A percentile compares a stretch with the other conserved stretches of the same genome.
Conservation (phyloP, 2,329 filamentous ascomycete species). For the Torrubiella hemipterigena region DNA sequence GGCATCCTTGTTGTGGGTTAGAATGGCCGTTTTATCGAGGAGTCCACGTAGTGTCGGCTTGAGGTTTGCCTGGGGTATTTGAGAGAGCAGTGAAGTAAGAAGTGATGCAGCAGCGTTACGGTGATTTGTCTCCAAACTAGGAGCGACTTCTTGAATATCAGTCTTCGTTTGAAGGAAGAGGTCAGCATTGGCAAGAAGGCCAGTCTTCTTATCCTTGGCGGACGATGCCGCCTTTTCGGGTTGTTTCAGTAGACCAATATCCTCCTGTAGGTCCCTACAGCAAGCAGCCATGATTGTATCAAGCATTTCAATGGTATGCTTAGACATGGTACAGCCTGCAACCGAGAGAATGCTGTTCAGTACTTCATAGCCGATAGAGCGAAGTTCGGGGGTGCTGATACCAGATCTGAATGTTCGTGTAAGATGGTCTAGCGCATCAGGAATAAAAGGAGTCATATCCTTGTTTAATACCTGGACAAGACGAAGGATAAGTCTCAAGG, state of each 20-base stretch:
- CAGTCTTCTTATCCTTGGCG: constrained; percentile 24
- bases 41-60: constrained; percentile 61
- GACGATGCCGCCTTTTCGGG: constrained; percentile 18
- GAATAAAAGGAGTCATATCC: constrained; percentile 45
- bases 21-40: constrained; percentile 70
- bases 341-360: constrained; percentile 44
- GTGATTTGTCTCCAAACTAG: constrained; percentile 32
- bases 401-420: constrained; percentile 56
- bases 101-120: constrained; percentile 46
- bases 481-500: constrained; percentile 48
- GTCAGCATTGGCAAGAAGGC: constrained; percentile 52
- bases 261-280: constrained; percentile 60
- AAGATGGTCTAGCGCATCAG: constrained; percentile 58
- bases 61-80: constrained; percentile 53
- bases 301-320: constrained; percentile 52
- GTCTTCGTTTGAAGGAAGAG: constrained; percentile 44
- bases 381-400: constrained; percentile 39
- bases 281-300: constrained; percentile 50
- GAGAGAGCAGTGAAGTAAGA: constrained; percentile 48
- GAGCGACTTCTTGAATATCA: constrained; percentile 14
- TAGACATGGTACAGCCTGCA: constrained; percentile 55
- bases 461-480: constrained; percentile 46
- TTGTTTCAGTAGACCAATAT: constrained; percentile 33
- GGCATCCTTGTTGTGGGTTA: constrained; percentile 55
- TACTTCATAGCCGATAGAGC: constrained; percentile 48